These are phyloP conservation scores for Neurospora sp. DNA, from an alignment of 2,329 filamentous ascomycete species.

Conservation along the genomic window DNA sequence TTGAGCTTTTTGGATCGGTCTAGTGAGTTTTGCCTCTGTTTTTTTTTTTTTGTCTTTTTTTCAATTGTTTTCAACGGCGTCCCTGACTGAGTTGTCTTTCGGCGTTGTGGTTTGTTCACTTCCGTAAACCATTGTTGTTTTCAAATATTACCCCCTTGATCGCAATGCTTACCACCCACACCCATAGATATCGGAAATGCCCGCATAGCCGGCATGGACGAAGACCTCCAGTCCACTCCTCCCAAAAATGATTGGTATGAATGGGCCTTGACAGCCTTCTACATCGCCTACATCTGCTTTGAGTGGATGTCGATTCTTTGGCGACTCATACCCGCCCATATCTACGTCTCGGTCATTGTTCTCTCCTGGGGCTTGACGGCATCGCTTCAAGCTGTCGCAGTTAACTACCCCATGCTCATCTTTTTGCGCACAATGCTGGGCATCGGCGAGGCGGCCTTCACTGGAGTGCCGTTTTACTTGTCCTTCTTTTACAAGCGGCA, in stretches of 20 bases:
- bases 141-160: constrained; percentile 4
- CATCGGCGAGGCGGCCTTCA: constrained; percentile 56
- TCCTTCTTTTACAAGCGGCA: constrained; percentile 54
- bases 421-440: constrained; percentile 47
- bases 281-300: constrained; percentile 52
- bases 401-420: constrained; percentile 52
- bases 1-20: constrained; percentile 79
- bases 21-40: constrained; percentile 42
- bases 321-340: constrained; percentile 49
- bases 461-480: constrained; percentile 53
- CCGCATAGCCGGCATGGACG: constrained; percentile 53
- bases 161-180: constrained; percentile 1
- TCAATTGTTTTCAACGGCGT: not conserved
- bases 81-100: not conserved
- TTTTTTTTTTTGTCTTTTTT: not conserved
- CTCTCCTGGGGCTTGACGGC: constrained; percentile 71
- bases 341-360: constrained; percentile 53
- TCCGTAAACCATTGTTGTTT: not conserved
- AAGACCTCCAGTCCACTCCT: constrained; percentile 44
- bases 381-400: constrained; percentile 59
- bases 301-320: constrained; percentile 58
- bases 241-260: constrained; percentile 42
- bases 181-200: constrained; percentile 51
- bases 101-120: not conserved
- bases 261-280: constrained; percentile 53